A percentile compares a stretch with the other conserved stretches of the same genome.
phyloP scores from a whole-genome alignment of 2,329 filamentous ascomycete genomes.

The Cercospora citrullina region DNA sequence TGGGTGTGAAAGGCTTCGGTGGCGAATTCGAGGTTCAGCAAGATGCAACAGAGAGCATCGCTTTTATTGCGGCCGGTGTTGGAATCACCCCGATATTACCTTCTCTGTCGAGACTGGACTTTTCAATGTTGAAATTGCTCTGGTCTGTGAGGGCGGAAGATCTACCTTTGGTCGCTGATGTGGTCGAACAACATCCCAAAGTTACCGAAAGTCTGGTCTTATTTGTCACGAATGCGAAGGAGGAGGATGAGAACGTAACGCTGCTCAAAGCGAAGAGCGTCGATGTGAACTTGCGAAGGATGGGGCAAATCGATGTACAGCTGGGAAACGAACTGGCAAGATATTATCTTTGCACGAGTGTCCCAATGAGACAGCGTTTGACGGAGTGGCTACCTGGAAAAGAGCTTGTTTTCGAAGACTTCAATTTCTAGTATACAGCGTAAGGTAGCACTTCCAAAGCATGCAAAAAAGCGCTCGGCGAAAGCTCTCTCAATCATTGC shows the following conservation, averaged over 20 bases:
- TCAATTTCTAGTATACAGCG: constrained; percentile 42
- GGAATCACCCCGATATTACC: constrained; percentile 78
- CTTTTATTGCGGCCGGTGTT: constrained; percentile 75
- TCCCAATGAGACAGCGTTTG: constrained; percentile 51
- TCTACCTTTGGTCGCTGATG: constrained; percentile 61
- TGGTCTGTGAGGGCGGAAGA: constrained; percentile 69
- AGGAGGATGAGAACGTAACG: constrained; percentile 39
- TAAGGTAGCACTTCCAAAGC: not conserved
- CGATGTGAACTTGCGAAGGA: constrained; percentile 47
- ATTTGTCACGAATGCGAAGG: constrained; percentile 59
- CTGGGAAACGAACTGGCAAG: constrained; percentile 40
- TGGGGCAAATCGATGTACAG: constrained; percentile 51
- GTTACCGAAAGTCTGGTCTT: constrained; percentile 58
- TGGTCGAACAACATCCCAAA: constrained; percentile 54
- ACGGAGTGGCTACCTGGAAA: constrained; percentile 51
- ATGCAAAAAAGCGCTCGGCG: not conserved
- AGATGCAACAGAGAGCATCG: constrained; percentile 44
- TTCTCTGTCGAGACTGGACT: constrained; percentile 44
- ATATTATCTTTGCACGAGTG: constrained; percentile 63
- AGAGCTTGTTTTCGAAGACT: constrained; percentile 53
- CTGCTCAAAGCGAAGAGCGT: constrained; percentile 43
- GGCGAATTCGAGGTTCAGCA: constrained; percentile 57
- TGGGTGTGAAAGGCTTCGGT: constrained; percentile 72
- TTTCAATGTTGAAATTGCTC: constrained; percentile 56
- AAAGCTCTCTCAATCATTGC: not conserved